Conservation (phyloP, 2,329 filamentous ascomycete species). For the Thelonectria discophora region DNA sequence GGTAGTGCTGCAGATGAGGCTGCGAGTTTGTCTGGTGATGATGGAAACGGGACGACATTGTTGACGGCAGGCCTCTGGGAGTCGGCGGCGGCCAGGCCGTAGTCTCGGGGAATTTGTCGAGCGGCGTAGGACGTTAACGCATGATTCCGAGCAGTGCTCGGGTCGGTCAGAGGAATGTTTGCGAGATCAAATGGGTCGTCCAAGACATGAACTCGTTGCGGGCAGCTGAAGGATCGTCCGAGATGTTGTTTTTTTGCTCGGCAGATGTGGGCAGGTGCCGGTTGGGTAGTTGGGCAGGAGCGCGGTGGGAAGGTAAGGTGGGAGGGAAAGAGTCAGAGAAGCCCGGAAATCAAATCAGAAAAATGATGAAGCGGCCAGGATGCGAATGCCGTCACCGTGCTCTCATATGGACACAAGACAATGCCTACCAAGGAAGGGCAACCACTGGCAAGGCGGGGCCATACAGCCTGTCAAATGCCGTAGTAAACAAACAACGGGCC, state of each 20-base stretch:
- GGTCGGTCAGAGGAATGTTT: conserved; percentile 33
- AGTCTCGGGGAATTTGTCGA: conserved; percentile 28
- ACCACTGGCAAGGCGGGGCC: conserved; percentile 36
- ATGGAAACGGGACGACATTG: conserved; percentile 62
- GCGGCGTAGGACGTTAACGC: conserved; percentile 40
- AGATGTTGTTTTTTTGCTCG: conserved; percentile 8
- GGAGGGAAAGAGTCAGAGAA: conserved; percentile 19
- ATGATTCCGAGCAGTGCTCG: conserved; percentile 44
- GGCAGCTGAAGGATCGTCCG: background rate
- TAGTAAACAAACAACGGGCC: conserved; percentile 49
- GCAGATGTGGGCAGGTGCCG: conserved; percentile 19
- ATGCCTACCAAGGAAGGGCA: conserved; percentile 29
- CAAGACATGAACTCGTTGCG: conserved; percentile 38
- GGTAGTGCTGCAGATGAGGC: conserved; percentile 27
- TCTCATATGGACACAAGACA: conserved; percentile 28
- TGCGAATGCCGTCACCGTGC: conserved; percentile 37
- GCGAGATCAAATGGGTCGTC: conserved; percentile 26
- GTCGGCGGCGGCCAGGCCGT: conserved; percentile 34
- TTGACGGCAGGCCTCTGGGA: conserved; percentile 38
- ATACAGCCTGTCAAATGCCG: conserved; percentile 27
- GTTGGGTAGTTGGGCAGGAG: background rate
- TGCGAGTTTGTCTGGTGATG: conserved; percentile 33
- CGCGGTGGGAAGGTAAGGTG: conserved; percentile 11
- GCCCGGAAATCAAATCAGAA: conserved; percentile 6
- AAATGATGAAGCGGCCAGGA: conserved; percentile 25